These are phyloP conservation scores for Chrysosporium queenslandicum DNA, from an alignment of 2,329 filamentous ascomycete genomes.

Conservation along the genomic window DNA sequence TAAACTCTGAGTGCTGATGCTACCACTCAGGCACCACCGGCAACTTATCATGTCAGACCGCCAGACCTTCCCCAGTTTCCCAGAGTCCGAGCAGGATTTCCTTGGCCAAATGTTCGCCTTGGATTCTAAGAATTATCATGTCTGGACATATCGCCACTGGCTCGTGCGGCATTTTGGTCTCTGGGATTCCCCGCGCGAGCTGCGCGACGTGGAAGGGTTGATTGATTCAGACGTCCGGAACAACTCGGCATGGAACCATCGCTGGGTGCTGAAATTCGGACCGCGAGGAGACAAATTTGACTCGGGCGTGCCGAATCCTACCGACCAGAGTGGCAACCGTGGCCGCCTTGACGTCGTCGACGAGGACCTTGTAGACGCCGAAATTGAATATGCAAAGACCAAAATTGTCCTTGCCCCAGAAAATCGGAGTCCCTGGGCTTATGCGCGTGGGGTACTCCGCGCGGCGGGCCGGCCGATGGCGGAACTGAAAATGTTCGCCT, in stretches of 20 bases:
- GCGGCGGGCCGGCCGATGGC: constrained; percentile 49
- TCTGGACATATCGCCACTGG: constrained; percentile 90
- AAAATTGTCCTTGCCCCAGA: constrained; percentile 74
- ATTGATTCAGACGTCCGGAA: constrained; percentile 77
- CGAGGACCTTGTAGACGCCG: constrained; percentile 56
- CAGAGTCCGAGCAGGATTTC: constrained; percentile 61
- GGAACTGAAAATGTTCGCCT: constrained; percentile 45
- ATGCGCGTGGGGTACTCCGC: constrained; percentile 64
- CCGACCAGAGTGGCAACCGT: constrained; percentile 20
- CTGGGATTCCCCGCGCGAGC: constrained; percentile 50
- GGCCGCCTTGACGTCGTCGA: constrained; percentile 42
- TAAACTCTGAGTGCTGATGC: not conserved
- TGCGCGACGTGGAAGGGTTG: constrained; percentile 60
- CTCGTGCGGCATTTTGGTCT: constrained; percentile 55
- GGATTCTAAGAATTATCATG: constrained; percentile 96
- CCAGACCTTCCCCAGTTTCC: constrained; percentile 44
- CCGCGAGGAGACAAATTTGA: constrained; percentile 39
- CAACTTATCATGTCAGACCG: constrained; percentile 45
- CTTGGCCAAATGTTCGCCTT: constrained; percentile 68
- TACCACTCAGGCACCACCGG: constrained; percentile 49
- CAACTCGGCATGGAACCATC: constrained; percentile 95
- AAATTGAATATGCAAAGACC: constrained; percentile 62
- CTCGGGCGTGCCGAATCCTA: constrained; percentile 29
- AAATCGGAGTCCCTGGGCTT: constrained; percentile 93
- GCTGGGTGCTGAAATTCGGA: constrained; percentile 84